Percentiles rank a stretch among this genome's conserved stretches.
Conservation (phyloP, 2,329 filamentous ascomycete genomes). For the Graphilbum sp. region DNA sequence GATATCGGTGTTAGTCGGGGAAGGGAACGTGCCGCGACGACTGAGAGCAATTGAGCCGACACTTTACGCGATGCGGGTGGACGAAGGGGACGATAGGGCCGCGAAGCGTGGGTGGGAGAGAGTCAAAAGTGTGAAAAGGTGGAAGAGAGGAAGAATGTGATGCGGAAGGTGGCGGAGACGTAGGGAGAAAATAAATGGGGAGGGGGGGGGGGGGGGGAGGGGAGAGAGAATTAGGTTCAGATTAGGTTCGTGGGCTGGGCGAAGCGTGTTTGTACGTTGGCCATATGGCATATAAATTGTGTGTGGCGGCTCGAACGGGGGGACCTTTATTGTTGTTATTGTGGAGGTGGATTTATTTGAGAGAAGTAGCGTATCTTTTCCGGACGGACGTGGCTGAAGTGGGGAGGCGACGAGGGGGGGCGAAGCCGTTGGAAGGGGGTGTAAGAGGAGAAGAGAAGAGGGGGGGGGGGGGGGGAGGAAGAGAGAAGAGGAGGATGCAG, state of each 20-base stretch:
- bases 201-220: background rate
- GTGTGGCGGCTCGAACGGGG: constrained; percentile 1
- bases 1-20: background rate
- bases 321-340: constrained; percentile 1
- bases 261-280: background rate
- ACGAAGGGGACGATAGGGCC: background rate
- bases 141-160: background rate
- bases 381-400: constrained; percentile 7
- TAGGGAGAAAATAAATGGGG: constrained; percentile 1
- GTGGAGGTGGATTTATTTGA: constrained; percentile 6
- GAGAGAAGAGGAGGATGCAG: background rate
- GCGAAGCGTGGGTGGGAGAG: background rate
- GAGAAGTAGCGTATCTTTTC: background rate
- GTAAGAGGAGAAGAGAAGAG: background rate
- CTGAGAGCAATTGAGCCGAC: constrained; percentile 2
- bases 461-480: background rate
- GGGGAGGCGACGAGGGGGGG: constrained; percentile 7
- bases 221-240: background rate
- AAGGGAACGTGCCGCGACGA: background rate
- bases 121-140: background rate
- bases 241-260: background rate
- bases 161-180: background rate
- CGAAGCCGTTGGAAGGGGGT: background rate
- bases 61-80: too few species aligned
- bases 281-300: background rate